Evolutionary conservation across 495 filamentous ascomycete species (phyloP).

Genomic region (Xylaria scruposa): DNA sequence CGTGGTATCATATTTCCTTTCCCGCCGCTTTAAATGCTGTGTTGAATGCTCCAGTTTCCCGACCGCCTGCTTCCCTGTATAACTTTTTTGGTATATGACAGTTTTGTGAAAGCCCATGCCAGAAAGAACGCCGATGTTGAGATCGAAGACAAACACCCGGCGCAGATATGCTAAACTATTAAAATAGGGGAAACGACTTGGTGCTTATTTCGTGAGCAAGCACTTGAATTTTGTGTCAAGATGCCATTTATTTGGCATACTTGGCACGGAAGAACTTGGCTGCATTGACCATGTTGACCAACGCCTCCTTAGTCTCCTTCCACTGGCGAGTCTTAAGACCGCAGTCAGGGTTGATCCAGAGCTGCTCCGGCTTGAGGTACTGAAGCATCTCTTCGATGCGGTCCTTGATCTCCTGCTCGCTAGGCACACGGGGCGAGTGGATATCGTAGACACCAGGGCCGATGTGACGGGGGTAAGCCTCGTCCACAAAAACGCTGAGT

Average conservation of each 20-base stretch:
- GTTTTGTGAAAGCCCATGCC: constrained; percentile 43
- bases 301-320: constrained; percentile 92
- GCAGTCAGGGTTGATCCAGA: constrained; percentile 99
- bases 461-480: constrained; percentile 95
- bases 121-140: constrained; percentile 59
- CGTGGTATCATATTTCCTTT: constrained; percentile 40
- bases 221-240: neutral
- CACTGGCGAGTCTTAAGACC: constrained; percentile 98
- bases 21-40: constrained; percentile 42
- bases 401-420: constrained; percentile 95
- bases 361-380: constrained; percentile 91
- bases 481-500: constrained; percentile 95
- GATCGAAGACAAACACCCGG: constrained; percentile 41
- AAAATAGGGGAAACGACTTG: constrained; percentile 3
- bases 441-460: constrained; percentile 99
- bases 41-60: constrained; percentile 47
- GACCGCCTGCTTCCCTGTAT: constrained; percentile 42
- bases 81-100: constrained; percentile 43
- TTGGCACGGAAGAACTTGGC: constrained; percentile 95
- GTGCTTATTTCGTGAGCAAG: neutral
- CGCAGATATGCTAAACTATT: constrained; percentile 25
- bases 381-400: constrained; percentile 96
- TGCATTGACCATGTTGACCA: constrained; percentile 92
- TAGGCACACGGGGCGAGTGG: constrained; percentile 96
- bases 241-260: constrained; percentile 63